phyloP scores from a whole-genome alignment of 805 yeast species.

The Candida pseudofarinosa region DNA sequence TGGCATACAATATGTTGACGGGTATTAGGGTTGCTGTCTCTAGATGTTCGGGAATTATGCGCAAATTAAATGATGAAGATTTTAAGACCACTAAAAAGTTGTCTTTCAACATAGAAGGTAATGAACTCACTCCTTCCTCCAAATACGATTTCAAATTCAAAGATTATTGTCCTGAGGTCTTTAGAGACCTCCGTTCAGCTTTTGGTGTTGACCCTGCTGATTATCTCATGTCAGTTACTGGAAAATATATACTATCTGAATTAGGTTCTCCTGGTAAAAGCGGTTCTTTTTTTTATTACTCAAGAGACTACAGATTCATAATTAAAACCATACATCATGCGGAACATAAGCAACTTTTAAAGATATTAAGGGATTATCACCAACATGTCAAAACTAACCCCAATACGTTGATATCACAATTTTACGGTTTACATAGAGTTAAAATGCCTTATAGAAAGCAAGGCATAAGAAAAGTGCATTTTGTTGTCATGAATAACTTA shows the following conservation, averaged over 20 bases:
- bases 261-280: conserved; percentile 95
- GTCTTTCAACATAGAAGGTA: conserved; percentile 83
- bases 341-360: conserved; percentile 81
- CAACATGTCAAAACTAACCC: conserved; percentile 79
- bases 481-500: conserved; percentile 92
- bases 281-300: conserved; percentile 93
- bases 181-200: conserved; percentile 71
- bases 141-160: conserved; percentile 95
- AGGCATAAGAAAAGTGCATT: conserved; percentile 71
- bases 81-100: conserved; percentile 71
- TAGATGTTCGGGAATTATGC: conserved; percentile 81
- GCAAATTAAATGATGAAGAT: conserved; percentile 65
- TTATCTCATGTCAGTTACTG: conserved; percentile 85
- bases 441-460: conserved; percentile 73
- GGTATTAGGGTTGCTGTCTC: conserved; percentile 96
- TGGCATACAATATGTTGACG: conserved; percentile 96
- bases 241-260: conserved; percentile 87
- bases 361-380: conserved; percentile 71
- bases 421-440: conserved; percentile 91
- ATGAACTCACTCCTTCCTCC: conserved; percentile 87
- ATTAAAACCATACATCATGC: conserved; percentile 93
- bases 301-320: conserved; percentile 88
- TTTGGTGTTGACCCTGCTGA: conserved; percentile 96
- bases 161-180: conserved; percentile 93
- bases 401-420: conserved; percentile 86